phyloP scores from a whole-genome alignment of 2,329 filamentous ascomycete species.

The Neofusicoccum laricinum region DNA sequence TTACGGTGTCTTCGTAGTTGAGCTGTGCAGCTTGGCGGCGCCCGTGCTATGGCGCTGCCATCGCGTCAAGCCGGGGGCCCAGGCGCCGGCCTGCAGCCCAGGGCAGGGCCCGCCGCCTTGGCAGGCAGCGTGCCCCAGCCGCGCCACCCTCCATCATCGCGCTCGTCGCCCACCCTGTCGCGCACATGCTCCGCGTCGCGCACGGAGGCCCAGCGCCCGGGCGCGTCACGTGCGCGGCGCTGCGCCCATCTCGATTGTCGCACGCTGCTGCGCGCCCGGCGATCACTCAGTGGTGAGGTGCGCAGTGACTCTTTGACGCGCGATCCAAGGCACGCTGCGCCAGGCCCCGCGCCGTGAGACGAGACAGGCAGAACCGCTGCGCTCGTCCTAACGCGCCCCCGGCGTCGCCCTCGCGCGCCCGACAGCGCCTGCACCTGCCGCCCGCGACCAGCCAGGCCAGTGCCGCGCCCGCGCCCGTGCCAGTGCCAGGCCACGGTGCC shows the following conservation, averaged over 20 bases:
- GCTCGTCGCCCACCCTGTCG: background rate
- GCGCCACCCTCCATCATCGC: background rate
- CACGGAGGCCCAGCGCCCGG: too few relatives aligned
- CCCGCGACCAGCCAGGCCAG: too few relatives aligned
- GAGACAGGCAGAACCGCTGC: background rate
- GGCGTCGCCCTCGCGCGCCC: too few relatives aligned
- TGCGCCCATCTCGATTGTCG: background rate
- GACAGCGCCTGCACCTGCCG: too few relatives aligned
- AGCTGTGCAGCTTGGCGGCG: conserved; percentile 5
- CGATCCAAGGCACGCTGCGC: background rate
- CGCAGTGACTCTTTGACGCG: background rate
- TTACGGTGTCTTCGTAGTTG: background rate
- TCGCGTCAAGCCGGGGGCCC: background rate
- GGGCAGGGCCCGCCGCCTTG: background rate
- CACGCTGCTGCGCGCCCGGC: background rate
- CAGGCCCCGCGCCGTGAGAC: background rate
- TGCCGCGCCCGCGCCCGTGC: background rate
- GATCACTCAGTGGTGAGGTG: conserved; percentile 1
- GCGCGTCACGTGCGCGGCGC: background rate
- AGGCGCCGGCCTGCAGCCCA: background rate
- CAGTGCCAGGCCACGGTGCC: background rate
- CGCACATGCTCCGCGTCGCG: background rate
- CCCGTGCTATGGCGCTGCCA: background rate
- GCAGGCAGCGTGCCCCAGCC: too few relatives aligned
- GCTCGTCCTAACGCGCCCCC: conserved; percentile 1